phyloP scores from a whole-genome alignment of 352 stramenopile species.

The Pythium chondricola region DNA sequence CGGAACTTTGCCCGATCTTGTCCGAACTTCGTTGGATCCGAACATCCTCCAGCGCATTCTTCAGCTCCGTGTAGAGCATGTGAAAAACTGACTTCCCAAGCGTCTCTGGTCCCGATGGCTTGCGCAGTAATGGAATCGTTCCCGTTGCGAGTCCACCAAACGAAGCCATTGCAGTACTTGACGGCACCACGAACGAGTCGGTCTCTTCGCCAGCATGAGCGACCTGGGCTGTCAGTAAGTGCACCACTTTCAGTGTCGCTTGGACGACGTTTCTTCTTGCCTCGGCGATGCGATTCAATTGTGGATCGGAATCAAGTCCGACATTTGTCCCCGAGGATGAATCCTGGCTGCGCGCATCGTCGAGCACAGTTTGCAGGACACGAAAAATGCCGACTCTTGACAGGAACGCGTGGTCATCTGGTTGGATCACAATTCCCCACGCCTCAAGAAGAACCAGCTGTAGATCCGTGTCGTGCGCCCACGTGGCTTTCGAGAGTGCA shows the following conservation, averaged over 20 bases:
- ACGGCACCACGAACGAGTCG: constrained; percentile 47
- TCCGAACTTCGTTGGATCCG: constrained; percentile 19
- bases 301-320: constrained; percentile 20
- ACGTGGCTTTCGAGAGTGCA: constrained; percentile 77
- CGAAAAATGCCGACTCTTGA: constrained; percentile 87
- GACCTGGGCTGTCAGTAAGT: constrained; percentile 84
- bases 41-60: constrained; percentile 79
- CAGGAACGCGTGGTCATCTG: constrained; percentile 86
- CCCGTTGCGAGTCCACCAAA: constrained; percentile 40
- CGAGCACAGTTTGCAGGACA: constrained; percentile 85
- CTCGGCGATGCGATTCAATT: constrained; percentile 32
- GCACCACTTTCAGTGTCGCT: constrained; percentile 81
- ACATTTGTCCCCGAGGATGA: not conserved
- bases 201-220: constrained; percentile 64
- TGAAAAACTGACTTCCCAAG: constrained; percentile 88
- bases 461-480: constrained; percentile 70
- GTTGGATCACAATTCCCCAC: constrained; percentile 85
- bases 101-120: constrained; percentile 82
- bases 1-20: not conserved
- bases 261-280: constrained; percentile 80
- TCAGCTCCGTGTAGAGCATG: constrained; percentile 88
- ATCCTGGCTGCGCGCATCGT: constrained; percentile 53
- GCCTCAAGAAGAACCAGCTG: constrained; percentile 78
- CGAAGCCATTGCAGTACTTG: constrained; percentile 35
- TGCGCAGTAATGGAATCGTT: constrained; percentile 71